Conservation (phyloP, 192 early-diverging fungal genomes). For the Rhizoclosmatium globosum region DNA sequence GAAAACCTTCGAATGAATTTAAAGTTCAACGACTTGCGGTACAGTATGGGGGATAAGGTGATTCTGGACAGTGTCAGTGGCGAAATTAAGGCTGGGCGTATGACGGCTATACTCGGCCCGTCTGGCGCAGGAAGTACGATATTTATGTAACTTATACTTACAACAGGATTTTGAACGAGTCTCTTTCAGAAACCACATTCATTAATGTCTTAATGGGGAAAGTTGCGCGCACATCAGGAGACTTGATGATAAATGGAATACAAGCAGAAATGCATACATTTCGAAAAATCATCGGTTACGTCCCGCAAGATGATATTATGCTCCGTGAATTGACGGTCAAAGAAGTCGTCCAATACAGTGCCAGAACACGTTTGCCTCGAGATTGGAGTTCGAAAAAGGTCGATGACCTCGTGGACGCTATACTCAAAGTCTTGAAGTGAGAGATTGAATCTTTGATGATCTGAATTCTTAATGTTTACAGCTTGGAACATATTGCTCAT, state of each 20-base stretch:
- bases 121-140: conserved; percentile 77
- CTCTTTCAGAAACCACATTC: conserved; percentile 46
- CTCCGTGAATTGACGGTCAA: conserved; percentile 51
- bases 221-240: conserved; percentile 37
- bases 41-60: conserved; percentile 56
- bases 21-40: conserved; percentile 41
- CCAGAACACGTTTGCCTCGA: conserved; percentile 69
- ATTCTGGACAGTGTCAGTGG: conserved; percentile 72
- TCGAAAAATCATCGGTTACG: conserved; percentile 54
- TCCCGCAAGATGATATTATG: conserved; percentile 53
- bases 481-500: neutral
- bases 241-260: conserved; percentile 40
- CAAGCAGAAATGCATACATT: conserved; percentile 32
- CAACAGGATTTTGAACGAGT: no score
- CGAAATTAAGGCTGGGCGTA: conserved; percentile 70
- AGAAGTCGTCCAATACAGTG: conserved; percentile 68
- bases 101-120: conserved; percentile 89
- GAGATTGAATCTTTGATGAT: neutral
- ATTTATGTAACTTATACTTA: neutral
- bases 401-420: conserved; percentile 30
- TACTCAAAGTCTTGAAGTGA: conserved; percentile 25
- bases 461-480: neutral
- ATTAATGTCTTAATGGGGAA: conserved; percentile 51
- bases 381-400: conserved; percentile 40
- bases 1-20: conserved; percentile 34